Percentiles rank a stretch among this genome's conserved stretches.
phyloP scores from a whole-genome alignment of 768 basidiomycete genomes.

The Xanthoconium stramineum region DNA sequence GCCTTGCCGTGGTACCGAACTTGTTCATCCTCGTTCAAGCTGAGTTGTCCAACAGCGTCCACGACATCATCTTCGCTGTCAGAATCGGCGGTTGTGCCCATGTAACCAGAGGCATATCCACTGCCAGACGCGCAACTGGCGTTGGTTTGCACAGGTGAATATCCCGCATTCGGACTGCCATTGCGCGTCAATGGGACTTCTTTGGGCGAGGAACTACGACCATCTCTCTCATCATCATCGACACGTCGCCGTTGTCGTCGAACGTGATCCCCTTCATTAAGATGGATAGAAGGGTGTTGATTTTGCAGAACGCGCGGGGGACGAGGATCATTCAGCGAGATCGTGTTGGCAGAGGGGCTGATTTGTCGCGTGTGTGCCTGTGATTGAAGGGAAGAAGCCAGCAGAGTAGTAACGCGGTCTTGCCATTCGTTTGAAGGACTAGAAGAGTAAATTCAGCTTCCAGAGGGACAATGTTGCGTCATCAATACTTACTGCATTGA shows the following conservation, averaged over 20 bases:
- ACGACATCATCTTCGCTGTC: slow-evolving; percentile 47
- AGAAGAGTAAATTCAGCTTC: slow-evolving; percentile 2
- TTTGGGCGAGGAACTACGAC: slow-evolving; percentile 6
- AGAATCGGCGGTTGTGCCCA: slow-evolving; percentile 32
- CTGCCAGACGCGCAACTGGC: slow-evolving; percentile 12
- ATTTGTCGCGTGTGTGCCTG: not conserved
- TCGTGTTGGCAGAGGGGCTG: not conserved
- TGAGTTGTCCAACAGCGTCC: slow-evolving; percentile 81
- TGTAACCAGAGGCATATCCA: slow-evolving; percentile 25
- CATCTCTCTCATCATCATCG: slow-evolving; percentile 12
- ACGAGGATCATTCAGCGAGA: slow-evolving; percentile 15
- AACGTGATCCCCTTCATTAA: slow-evolving; percentile 28
- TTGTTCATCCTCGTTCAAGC: slow-evolving; percentile 82
- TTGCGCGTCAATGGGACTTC: slow-evolving; percentile 6
- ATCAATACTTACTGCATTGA: slow-evolving; percentile 57
- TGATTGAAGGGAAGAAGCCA: slow-evolving; percentile 21
- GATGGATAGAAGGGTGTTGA: slow-evolving; percentile 13
- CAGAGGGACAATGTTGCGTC: not conserved
- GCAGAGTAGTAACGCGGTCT: slow-evolving; percentile 47
- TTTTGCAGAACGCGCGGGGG: not conserved
- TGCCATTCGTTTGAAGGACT: slow-evolving; percentile 87
- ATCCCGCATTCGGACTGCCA: slow-evolving; percentile 17
- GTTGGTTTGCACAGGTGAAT: slow-evolving; percentile 15
- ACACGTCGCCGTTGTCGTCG: slow-evolving; percentile 53
- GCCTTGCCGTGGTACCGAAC: slow-evolving; percentile 86